Evolutionary conservation across 2,329 filamentous ascomycete genomes (phyloP).

Genomic region (Botryotinia narcissicola): DNA sequence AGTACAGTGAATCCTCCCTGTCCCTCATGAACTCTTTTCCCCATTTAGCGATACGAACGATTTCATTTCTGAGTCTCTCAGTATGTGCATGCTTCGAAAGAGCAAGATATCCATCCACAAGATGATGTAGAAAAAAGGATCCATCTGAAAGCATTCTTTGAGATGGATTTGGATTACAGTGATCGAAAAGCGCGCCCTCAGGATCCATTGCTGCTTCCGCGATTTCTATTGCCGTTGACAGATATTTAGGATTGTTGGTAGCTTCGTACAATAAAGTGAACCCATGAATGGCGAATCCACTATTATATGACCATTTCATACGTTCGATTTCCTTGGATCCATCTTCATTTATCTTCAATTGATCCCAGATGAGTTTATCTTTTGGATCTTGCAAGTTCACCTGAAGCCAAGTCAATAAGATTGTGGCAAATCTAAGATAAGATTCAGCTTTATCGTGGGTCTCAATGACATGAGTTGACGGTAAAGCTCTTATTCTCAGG

Average conservation of each 20-base stretch:
- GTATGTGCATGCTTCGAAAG: constrained; percentile 21
- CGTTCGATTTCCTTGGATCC: constrained; percentile 25
- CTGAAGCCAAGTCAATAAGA: constrained; percentile 21
- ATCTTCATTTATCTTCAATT: constrained; percentile 21
- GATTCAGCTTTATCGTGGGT: background rate
- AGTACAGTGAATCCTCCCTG: constrained; percentile 24
- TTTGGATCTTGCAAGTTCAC: constrained; percentile 24
- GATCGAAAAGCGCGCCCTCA: constrained; percentile 23
- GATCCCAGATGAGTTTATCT: constrained; percentile 30
- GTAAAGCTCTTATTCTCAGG: constrained; percentile 17
- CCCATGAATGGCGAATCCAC: constrained; percentile 28
- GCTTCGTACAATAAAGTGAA: constrained; percentile 24
- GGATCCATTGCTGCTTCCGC: constrained; percentile 26
- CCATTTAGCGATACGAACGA: constrained; percentile 24
- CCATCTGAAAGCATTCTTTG: constrained; percentile 28
- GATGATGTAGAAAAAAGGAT: constrained; percentile 30
- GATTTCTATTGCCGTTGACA: constrained; percentile 24
- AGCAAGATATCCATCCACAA: constrained; percentile 27
- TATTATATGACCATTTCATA: constrained; percentile 31
- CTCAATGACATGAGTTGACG: background rate
- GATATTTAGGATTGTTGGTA: constrained; percentile 16
- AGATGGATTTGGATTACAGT: constrained; percentile 11
- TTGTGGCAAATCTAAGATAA: background rate
- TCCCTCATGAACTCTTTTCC: constrained; percentile 29
- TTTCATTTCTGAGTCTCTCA: constrained; percentile 19